Conservation (phyloP, 2,329 filamentous ascomycete genomes). For the Arthrobotrys pseudoclavata region DNA sequence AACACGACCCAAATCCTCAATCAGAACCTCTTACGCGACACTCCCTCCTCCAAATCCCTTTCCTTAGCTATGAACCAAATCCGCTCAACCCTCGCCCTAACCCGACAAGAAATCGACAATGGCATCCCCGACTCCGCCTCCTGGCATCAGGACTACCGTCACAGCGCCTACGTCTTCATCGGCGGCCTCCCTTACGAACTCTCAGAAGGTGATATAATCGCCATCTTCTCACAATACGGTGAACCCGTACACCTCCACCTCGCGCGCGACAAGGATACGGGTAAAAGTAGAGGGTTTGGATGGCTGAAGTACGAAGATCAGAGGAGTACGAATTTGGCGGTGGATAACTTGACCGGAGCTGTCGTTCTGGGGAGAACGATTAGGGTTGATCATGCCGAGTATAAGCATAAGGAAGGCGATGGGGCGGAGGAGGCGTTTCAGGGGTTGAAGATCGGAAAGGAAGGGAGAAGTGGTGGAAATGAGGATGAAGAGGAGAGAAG, state of each 20-base stretch:
- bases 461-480: conserved; percentile 66
- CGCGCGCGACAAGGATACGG: conserved; percentile 93
- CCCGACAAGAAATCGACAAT: conserved; percentile 92
- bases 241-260: conserved; percentile 95
- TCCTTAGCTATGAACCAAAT: conserved; percentile 84
- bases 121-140: conserved; percentile 70
- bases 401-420: conserved; percentile 85
- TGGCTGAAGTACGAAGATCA: conserved; percentile 99
- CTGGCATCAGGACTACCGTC: conserved; percentile 80
- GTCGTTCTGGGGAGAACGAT: conserved; percentile 83
- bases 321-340: conserved; percentile 92
- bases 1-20: conserved; percentile 22
- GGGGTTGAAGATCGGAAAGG: conserved; percentile 73
- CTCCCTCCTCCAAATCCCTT: conserved; percentile 58
- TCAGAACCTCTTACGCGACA: background rate
- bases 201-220: conserved; percentile 93
- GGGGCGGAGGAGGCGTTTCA: conserved; percentile 68
- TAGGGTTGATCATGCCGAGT: conserved; percentile 91
- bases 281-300: conserved; percentile 92
- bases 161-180: conserved; percentile 96
- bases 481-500: conserved; percentile 64
- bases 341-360: conserved; percentile 93
- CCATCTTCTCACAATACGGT: conserved; percentile 96
- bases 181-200: conserved; percentile 93
- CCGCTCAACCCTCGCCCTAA: conserved; percentile 89